Conservation (phyloP, 306 rosid species). For the Phaseolus lunatus region DNA sequence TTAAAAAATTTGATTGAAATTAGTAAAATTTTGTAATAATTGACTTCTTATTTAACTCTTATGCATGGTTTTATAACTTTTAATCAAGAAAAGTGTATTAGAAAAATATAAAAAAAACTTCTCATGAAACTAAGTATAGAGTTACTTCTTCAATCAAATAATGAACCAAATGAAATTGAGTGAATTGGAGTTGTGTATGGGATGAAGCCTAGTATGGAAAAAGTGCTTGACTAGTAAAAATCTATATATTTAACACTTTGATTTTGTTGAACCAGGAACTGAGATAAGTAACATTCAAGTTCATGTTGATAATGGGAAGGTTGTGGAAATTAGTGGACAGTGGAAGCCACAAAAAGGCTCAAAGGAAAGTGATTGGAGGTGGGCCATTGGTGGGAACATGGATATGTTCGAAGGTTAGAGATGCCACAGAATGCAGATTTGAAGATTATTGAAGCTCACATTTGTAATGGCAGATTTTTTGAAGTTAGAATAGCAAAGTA, state of each 20-base stretch:
- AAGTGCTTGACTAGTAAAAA: constrained; percentile 37
- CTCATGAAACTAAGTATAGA: too few relatives aligned
- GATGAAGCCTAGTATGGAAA: too few relatives aligned
- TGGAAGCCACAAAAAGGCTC: constrained; percentile 72
- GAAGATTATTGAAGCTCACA: constrained; percentile 64
- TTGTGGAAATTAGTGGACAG: constrained; percentile 83
- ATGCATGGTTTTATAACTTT: too few relatives aligned
- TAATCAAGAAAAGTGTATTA: too few relatives aligned
- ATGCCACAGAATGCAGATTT: constrained; percentile 88
- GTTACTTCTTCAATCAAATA: too few relatives aligned
- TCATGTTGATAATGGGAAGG: constrained; percentile 71
- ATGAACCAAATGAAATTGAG: too few relatives aligned
- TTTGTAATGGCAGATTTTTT: constrained; percentile 59
- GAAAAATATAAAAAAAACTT: too few relatives aligned
- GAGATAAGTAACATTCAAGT: constrained; percentile 68
- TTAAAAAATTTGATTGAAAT: too few relatives aligned
- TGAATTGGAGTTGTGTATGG: too few relatives aligned
- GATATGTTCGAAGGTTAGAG: constrained; percentile 86
- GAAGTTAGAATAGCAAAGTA: constrained; percentile 73
- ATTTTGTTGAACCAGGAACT: constrained; percentile 61
- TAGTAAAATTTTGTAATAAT: too few relatives aligned
- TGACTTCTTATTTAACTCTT: too few relatives aligned
- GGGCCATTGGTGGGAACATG: constrained; percentile 91
- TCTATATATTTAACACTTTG: constrained; percentile 32
- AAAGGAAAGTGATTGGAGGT: constrained; percentile 72